A percentile compares a stretch with the other conserved stretches of the same genome.
Evolutionary conservation across 805 yeast species (phyloP).

Genomic region (Yamadazyma laniorum): DNA sequence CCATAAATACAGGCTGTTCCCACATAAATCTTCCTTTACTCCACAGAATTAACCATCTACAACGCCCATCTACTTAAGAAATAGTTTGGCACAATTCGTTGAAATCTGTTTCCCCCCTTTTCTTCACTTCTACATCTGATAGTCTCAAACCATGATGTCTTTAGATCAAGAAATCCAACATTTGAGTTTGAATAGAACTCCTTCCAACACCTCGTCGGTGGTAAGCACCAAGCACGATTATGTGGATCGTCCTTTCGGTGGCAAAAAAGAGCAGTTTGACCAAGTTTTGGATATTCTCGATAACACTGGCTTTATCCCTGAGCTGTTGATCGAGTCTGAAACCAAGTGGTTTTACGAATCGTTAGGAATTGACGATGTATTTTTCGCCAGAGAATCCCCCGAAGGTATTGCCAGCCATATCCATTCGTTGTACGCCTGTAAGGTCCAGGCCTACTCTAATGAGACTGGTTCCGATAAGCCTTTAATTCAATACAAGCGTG

Average conservation of each 20-base stretch:
- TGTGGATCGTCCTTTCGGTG: conserved; percentile 70
- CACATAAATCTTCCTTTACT: not conserved
- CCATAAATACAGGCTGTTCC: too few species aligned
- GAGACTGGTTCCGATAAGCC: conserved; percentile 34
- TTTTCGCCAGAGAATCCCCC: conserved; percentile 82
- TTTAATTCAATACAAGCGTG: conserved; percentile 75
- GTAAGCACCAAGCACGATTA: conserved; percentile 54
- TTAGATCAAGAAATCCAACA: conserved; percentile 14
- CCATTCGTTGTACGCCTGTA: conserved; percentile 87
- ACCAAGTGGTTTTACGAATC: conserved; percentile 85
- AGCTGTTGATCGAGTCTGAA: conserved; percentile 77
- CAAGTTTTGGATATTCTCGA: conserved; percentile 80
- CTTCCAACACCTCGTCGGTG: conserved; percentile 31
- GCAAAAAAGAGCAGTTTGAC: conserved; percentile 77
- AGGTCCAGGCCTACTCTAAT: conserved; percentile 69
- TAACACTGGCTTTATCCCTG: conserved; percentile 86
- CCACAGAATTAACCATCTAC: not conserved
- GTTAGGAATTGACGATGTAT: conserved; percentile 88
- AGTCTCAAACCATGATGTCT: conserved; percentile 7
- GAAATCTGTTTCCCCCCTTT: conserved; percentile 1
- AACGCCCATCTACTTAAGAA: not conserved
- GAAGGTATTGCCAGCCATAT: conserved; percentile 80
- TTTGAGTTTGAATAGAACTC: conserved; percentile 23
- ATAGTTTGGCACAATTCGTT: too few species aligned
- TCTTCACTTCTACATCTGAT: not conserved